A percentile compares a stretch with the other conserved stretches of the same genome.
Evolutionary conservation across 148 eudicot species (phyloP).

Genomic region (Rhododendron vialii): DNA sequence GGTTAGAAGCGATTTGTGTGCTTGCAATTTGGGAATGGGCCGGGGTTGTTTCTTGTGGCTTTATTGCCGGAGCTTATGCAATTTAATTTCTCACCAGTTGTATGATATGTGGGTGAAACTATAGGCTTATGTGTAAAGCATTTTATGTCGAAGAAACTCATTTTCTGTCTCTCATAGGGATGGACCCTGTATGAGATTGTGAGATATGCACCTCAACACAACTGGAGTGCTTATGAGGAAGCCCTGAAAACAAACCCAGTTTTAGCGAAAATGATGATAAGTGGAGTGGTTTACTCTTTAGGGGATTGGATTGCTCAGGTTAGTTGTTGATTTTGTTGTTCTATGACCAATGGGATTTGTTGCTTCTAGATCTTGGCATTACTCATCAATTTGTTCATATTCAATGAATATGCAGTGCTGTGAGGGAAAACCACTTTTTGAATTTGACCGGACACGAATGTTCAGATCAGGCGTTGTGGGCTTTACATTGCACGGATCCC

Average conservation of each 20-base stretch:
- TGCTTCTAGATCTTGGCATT: not conserved
- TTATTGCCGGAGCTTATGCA: not conserved
- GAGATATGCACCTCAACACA: constrained; percentile 95
- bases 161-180: constrained; percentile 49
- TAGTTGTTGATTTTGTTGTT: constrained; percentile 15
- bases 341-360: not conserved
- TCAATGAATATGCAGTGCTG: constrained; percentile 51
- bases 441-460: constrained; percentile 85
- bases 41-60: not conserved
- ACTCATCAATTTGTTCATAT: constrained; percentile 3
- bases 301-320: constrained; percentile 99
- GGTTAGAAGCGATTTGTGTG: not conserved
- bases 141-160: not conserved
- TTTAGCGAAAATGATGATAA: constrained; percentile 88
- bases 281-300: constrained; percentile 92
- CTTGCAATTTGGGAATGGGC: not conserved
- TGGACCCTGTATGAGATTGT: constrained; percentile 86
- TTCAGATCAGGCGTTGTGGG: constrained; percentile 91
- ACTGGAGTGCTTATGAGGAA: constrained; percentile 91
- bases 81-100: not conserved
- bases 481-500: constrained; percentile 88
- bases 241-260: constrained; percentile 86
- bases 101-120: not conserved
- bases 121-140: not conserved
- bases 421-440: constrained; percentile 95